These are phyloP conservation scores for Alnus glutinosa DNA, from an alignment of 306 rosid species.

Conservation along the genomic window DNA sequence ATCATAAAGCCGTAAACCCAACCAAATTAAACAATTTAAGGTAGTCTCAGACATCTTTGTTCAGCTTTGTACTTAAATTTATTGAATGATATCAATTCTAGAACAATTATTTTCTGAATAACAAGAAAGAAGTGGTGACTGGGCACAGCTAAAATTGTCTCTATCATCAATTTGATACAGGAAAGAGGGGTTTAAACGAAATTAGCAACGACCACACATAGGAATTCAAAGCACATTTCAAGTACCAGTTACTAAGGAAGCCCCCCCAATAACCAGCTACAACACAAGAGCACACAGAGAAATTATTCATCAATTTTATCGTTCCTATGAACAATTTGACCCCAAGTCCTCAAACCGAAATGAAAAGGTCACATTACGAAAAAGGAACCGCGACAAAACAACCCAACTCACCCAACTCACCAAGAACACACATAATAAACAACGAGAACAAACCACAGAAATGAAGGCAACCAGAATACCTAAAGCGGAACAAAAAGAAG, in stretches of 20 bases:
- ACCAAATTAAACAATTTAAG: not conserved
- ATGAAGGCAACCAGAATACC: slow-evolving; percentile 1
- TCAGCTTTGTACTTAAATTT: not conserved
- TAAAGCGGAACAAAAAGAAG: not conserved
- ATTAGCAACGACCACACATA: too few species aligned
- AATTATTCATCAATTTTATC: not conserved
- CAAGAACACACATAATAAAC: not conserved
- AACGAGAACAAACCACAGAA: not conserved
- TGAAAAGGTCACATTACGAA: not conserved
- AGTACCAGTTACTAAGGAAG: not conserved
- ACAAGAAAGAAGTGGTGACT: too few species aligned
- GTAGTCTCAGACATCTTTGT: not conserved
- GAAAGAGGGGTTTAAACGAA: not conserved
- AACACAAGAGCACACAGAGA: not conserved
- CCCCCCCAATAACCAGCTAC: too few species aligned
- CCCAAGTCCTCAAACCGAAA: not conserved
- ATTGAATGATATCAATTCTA: not conserved
- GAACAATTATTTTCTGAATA: too few species aligned
- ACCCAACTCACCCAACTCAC: slow-evolving; percentile 19
- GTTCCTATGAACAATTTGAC: not conserved
- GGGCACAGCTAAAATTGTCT: too few species aligned
- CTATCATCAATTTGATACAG: not conserved
- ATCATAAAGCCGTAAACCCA: not conserved
- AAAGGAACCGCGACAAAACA: not conserved
- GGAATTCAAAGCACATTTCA: not conserved